phyloP scores from a whole-genome alignment of 2,329 filamentous ascomycete species.

The Leptographium wingfieldii region DNA sequence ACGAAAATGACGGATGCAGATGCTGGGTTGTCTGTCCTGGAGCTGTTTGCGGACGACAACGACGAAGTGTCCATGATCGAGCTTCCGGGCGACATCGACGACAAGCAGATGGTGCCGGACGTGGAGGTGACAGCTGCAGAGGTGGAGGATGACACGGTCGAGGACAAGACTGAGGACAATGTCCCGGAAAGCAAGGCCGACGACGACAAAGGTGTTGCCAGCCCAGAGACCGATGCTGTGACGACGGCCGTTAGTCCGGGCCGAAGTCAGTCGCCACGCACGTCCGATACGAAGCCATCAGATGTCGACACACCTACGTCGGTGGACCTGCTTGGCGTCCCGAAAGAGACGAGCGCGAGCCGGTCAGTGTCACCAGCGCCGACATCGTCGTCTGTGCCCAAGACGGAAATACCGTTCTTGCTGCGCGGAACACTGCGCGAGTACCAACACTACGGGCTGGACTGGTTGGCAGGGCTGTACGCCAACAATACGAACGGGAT shows the following conservation, averaged over 20 bases:
- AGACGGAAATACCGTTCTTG: conserved; percentile 67
- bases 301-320: conserved; percentile 31
- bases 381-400: conserved; percentile 23
- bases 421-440: conserved; percentile 81
- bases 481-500: conserved; percentile 91
- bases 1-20: conserved; percentile 22
- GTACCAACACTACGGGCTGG: conserved; percentile 93
- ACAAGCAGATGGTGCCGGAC: conserved; percentile 11
- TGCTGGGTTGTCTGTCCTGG: neutral
- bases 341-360: conserved; percentile 20
- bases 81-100: conserved; percentile 2
- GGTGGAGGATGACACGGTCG: conserved; percentile 12
- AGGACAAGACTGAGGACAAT: neutral
- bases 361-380: conserved; percentile 21
- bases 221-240: conserved; percentile 28
- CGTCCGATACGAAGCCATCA: conserved; percentile 38
- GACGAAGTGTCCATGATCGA: conserved; percentile 17
- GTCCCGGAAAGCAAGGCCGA: neutral
- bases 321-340: conserved; percentile 12
- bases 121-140: conserved; percentile 15
- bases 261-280: conserved; percentile 33
- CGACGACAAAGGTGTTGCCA: conserved; percentile 16
- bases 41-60: neutral
- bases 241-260: conserved; percentile 31
- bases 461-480: conserved; percentile 92